Percentiles rank a stretch among this genome's conserved stretches.
Conservation (phyloP, 106 monocot species). For the Narthecium ossifragum region DNA sequence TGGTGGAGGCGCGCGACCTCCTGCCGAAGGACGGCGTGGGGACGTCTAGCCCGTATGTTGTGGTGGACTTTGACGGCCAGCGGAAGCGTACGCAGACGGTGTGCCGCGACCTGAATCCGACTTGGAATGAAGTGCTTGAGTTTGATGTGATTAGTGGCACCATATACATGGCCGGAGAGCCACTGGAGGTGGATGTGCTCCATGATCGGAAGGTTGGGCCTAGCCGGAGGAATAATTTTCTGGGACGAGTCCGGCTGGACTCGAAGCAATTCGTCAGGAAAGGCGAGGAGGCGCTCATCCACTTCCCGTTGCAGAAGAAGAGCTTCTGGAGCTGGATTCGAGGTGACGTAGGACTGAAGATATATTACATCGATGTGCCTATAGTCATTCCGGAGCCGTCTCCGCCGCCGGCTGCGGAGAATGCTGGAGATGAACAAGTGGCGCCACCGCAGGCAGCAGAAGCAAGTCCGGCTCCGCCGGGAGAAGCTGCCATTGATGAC, state of each 20-base stretch:
- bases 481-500: neutral
- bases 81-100: slow-evolving; percentile 55
- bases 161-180: slow-evolving; percentile 20
- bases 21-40: slow-evolving; percentile 84
- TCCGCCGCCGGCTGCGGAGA: slow-evolving; percentile 3
- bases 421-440: neutral
- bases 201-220: slow-evolving; percentile 52
- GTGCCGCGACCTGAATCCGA: slow-evolving; percentile 55
- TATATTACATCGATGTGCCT: slow-evolving; percentile 63
- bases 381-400: slow-evolving; percentile 13
- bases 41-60: slow-evolving; percentile 71
- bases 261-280: slow-evolving; percentile 48
- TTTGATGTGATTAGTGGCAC: slow-evolving; percentile 28
- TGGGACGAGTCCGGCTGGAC: slow-evolving; percentile 67
- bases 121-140: slow-evolving; percentile 66
- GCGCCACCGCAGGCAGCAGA: slow-evolving; percentile 1
- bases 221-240: slow-evolving; percentile 56
- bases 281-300: slow-evolving; percentile 80
- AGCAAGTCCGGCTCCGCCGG: neutral
- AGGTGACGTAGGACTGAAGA: slow-evolving; percentile 59
- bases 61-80: slow-evolving; percentile 85
- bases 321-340: slow-evolving; percentile 72
- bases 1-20: slow-evolving; percentile 69
- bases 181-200: slow-evolving; percentile 57
- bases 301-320: slow-evolving; percentile 88